These are phyloP conservation scores for Arachis stenosperma DNA, from an alignment of 306 rosid genomes.

Conservation along the genomic window DNA sequence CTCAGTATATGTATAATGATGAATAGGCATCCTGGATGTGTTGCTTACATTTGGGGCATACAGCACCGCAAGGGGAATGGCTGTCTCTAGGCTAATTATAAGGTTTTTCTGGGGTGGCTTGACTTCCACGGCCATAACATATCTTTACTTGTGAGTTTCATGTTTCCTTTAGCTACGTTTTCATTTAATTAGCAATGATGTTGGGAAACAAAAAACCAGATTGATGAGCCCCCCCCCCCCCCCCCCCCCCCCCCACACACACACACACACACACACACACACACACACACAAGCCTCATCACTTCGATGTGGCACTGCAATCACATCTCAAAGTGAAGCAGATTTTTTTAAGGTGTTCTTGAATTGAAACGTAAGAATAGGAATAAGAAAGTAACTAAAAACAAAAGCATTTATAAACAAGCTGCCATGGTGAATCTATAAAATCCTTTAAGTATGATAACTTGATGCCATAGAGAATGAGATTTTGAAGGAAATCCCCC, in stretches of 20 bases:
- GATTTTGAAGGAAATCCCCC: no score
- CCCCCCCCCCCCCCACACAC: no score
- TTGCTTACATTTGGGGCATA: slow-evolving; percentile 95
- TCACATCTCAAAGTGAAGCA: no score
- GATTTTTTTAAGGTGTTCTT: no score
- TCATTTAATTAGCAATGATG: slow-evolving; percentile 14
- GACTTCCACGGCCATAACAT: slow-evolving; percentile 71
- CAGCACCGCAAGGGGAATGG: slow-evolving; percentile 95
- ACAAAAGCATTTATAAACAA: no score
- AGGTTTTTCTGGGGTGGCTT: slow-evolving; percentile 92
- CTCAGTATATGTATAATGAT: slow-evolving; percentile 32
- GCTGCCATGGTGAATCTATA: no score
- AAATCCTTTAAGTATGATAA: no score
- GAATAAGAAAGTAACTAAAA: no score
- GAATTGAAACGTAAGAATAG: no score
- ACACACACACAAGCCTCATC: background rate
- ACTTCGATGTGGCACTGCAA: background rate
- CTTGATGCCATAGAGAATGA: no score
- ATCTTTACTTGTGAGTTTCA: slow-evolving; percentile 75
- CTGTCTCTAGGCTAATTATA: slow-evolving; percentile 90
- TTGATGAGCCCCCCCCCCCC: slow-evolving; percentile 11
- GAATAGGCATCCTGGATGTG: slow-evolving; percentile 77
- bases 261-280: no score
- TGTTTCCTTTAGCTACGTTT: slow-evolving; percentile 14
- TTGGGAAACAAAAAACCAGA: background rate